Evolutionary conservation across 2,329 filamentous ascomycete species (phyloP), one percentile per base, ranked within the genome.

Genomic region (Penicillium fuscoglaucum): DNA sequence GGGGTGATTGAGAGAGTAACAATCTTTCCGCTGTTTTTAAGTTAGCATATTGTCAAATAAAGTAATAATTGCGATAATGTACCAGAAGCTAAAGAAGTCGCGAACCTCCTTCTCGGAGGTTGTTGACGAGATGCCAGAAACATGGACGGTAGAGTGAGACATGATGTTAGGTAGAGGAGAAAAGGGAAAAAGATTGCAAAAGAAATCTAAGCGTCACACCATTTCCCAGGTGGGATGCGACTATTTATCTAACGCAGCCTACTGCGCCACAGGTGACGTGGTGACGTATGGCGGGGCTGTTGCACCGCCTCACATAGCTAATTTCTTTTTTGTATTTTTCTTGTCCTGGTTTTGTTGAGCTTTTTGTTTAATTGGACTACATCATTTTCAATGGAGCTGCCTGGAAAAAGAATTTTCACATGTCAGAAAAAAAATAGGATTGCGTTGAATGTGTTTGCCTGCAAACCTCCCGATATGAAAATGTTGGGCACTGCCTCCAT

Each of bases 71-170:
- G 64, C 26, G 17, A 44, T 1, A 7, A 10, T 52, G 33, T 55
- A 71, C 91, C 85, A 88, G 78, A 98, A 98, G 82, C 90, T 95
- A 83, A 99, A 99, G 84, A 99, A 99, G 74, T 96, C 93, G 72
- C 87, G 87, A 70, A 99, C 87, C 79, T 98, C 92, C 79, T 93
- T 89, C 78, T 99, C 92, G 67, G 85, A 87, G 57, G 93, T 97
- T 74, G 88, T 79, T 62, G 82, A 75, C 67, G 90, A 87, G 79
- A 99, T 96, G 81, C 95, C 93, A 80, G 90, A 90, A 71, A 98
- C 93, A 80, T 93, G 81, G 64, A 97, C 91, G 51, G 90, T 93
- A 69, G 80, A 84, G 69, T 78, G 66, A 52, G 84, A 79, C 84
- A 87, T 82, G 74, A 37, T 24, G n/a, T 47, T 43, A 17, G 17